Conservation (phyloP, 495 filamentous ascomycete species). For the Tuber umbilicatum region DNA sequence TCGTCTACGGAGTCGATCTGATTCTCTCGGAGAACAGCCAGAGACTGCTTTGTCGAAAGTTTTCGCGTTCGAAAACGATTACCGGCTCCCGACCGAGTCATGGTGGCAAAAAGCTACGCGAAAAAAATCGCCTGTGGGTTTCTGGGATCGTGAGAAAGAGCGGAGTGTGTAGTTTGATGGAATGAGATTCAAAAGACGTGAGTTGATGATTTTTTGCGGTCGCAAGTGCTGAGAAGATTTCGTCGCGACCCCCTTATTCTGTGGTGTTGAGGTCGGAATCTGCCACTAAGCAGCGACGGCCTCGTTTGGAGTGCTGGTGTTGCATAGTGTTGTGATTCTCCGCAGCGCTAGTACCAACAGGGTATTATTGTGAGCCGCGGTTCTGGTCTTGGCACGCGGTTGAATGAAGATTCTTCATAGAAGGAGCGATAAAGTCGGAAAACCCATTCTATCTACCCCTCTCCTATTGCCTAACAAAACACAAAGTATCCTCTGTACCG, state of each 20-base stretch:
- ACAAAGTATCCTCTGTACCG: neutral
- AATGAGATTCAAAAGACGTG: slow-evolving; percentile 24
- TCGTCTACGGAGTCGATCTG: slow-evolving; percentile 75
- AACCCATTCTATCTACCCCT: neutral
- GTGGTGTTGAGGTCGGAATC: slow-evolving; percentile 40
- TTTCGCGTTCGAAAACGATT: slow-evolving; percentile 71
- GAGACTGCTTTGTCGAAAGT: slow-evolving; percentile 76
- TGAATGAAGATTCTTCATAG: neutral
- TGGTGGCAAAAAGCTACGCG: slow-evolving; percentile 41
- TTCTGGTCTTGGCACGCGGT: slow-evolving; percentile 14
- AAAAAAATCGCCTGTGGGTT: slow-evolving; percentile 38
- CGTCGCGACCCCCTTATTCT: slow-evolving; percentile 37
- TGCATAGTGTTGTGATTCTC: slow-evolving; percentile 33
- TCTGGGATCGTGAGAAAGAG: slow-evolving; percentile 40
- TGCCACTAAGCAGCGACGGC: slow-evolving; percentile 37
- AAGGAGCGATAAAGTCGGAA: neutral
- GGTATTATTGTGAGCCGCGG: neutral
- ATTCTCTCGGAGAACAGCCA: slow-evolving; percentile 78
- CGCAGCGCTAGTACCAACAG: slow-evolving; percentile 17
- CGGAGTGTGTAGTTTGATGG: slow-evolving; percentile 33
- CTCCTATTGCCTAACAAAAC: neutral
- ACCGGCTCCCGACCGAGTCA: slow-evolving; percentile 42
- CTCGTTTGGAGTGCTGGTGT: slow-evolving; percentile 35
- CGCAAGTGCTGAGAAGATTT: slow-evolving; percentile 38
- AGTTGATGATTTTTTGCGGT: slow-evolving; percentile 40